Evolutionary conservation across 2,329 filamentous ascomycete genomes (phyloP), one percentile per base, ranked within the genome.

Genomic region (Macrophomina pseudophaseolina): DNA sequence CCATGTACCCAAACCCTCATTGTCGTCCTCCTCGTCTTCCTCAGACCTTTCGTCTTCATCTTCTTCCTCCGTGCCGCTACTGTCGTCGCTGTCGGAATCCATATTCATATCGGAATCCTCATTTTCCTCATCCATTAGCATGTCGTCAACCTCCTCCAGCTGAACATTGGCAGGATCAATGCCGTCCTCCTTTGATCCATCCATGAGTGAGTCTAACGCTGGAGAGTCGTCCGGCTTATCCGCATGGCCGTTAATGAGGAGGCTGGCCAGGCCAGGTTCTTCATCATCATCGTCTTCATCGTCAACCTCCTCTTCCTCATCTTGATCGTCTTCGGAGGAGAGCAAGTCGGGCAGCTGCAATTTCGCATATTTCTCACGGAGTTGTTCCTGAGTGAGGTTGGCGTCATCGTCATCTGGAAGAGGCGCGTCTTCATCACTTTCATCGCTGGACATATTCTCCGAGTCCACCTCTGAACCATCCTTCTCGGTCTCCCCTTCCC

Each of bases 321-420:
- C 71, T 11, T 74, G 69, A 14, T 69, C 69, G 9, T 69, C 69
- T 14, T 81, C 75, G 4, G 85, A 52, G 16, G 64, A 46, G 8
- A 66, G 65, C 54, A 65, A 46, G 14, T 67, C 56, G 1, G 72
- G 71, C 7, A 77, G 68, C 0, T 88, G 88, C 6, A 92, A 80
- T 64, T 88, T 84, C 8, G 87, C 87, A 69, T 92, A 93, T 74
- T 93, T 93, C 46, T 84, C 83, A 32, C 83, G 85, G 14, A 92
- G 76, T 73, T 92, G 87, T 66, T 91, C 90, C 68, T 90, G 86
- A 0, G 89, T 91, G 3, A 93, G 81, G 11, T 84, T 83, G 68
- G 90, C 90, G 53, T 90, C 88, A 1, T 84, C 82, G 8, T 80
- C 76, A 9, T 79, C 80, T 3, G 74, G 74, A 73, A 78, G 76